Evolutionary conservation across 2,329 filamentous ascomycete genomes (phyloP).

Genomic region (Colletotrichum tanaceti): DNA sequence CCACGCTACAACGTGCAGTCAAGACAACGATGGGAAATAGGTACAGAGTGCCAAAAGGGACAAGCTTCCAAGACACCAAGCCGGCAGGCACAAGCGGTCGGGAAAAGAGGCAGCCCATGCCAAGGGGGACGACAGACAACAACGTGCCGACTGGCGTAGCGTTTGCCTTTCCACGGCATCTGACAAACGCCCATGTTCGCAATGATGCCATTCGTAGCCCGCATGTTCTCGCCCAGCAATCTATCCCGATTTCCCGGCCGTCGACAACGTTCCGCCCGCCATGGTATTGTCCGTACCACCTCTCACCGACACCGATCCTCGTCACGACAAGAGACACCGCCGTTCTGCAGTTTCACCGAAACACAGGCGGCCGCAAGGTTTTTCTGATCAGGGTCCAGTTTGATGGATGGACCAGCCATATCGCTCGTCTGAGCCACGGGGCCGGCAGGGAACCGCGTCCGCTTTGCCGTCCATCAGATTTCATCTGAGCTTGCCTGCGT

Average conservation of each 20-base stretch:
- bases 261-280: slow-evolving; percentile 23
- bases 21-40: slow-evolving; percentile 21
- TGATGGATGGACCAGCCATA: slow-evolving; percentile 36
- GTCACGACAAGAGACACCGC: slow-evolving; percentile 7
- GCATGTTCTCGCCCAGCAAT: slow-evolving; percentile 11
- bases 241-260: slow-evolving; percentile 21
- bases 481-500: slow-evolving; percentile 14
- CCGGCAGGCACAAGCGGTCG: slow-evolving; percentile 38
- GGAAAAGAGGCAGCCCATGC: slow-evolving; percentile 40
- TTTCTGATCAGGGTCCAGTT: slow-evolving; percentile 3
- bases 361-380: slow-evolving; percentile 26
- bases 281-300: slow-evolving; percentile 24
- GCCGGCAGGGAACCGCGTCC: slow-evolving; percentile 7
- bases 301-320: slow-evolving; percentile 21
- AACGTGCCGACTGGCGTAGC: background rate
- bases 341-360: slow-evolving; percentile 36
- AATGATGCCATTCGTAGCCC: slow-evolving; percentile 35
- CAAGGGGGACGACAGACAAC: slow-evolving; percentile 30
- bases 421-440: slow-evolving; percentile 30
- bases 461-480: slow-evolving; percentile 29
- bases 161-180: slow-evolving; percentile 27
- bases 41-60: slow-evolving; percentile 4
- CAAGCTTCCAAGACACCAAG: slow-evolving; percentile 37
- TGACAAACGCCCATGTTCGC: background rate
- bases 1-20: slow-evolving; percentile 15